Conservation (phyloP, 1,139 yeast species). For the Pneumocystis canis region DNA sequence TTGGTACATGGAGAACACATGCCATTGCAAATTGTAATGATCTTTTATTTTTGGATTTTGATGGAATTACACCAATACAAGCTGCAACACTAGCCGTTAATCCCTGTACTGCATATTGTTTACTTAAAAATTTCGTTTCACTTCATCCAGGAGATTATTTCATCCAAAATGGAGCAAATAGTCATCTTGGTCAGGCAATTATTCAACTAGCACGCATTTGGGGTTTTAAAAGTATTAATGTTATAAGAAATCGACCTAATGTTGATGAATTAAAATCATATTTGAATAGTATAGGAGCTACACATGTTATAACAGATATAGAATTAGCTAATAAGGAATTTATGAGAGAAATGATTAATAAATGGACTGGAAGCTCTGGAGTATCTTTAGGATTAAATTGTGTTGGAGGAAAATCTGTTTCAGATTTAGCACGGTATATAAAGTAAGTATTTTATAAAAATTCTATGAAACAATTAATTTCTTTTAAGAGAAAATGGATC, state of each 20-base stretch:
- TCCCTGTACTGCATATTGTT: conserved; percentile 82
- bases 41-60: conserved; percentile 33
- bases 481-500: conserved; percentile 27
- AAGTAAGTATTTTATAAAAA: conserved; percentile 22
- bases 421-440: conserved; percentile 70
- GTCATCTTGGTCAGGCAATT: conserved; percentile 92
- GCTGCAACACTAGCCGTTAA: conserved; percentile 87
- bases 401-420: conserved; percentile 77
- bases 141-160: conserved; percentile 74
- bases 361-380: conserved; percentile 21
- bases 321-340: conserved; percentile 58
- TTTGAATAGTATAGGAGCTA: conserved; percentile 58
- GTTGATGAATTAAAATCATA: conserved; percentile 48
- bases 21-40: conserved; percentile 30
- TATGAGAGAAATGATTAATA: conserved; percentile 45
- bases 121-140: conserved; percentile 59
- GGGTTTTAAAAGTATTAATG: conserved; percentile 72
- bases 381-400: conserved; percentile 76
- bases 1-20: conserved; percentile 93
- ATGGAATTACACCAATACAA: conserved; percentile 30
- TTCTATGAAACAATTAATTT: neutral
- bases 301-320: conserved; percentile 78
- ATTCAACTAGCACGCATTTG: conserved; percentile 67
- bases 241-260: conserved; percentile 72
- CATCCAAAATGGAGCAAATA: conserved; percentile 90